Evolutionary conservation across 2,329 filamentous ascomycete species (phyloP).

Genomic region (Xylaria sp.): DNA sequence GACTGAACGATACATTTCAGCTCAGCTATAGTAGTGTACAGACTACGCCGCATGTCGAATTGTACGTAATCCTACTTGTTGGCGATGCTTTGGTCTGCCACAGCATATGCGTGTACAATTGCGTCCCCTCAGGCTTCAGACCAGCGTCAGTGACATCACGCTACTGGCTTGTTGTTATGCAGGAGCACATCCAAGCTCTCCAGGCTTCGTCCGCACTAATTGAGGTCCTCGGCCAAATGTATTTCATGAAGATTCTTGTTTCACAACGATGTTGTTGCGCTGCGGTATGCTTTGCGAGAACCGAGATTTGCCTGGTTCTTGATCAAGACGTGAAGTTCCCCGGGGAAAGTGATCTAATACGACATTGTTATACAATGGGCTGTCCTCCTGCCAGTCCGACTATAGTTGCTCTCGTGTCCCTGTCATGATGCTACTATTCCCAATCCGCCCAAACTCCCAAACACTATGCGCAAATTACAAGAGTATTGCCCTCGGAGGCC

Average conservation of each 20-base stretch:
- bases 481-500: conserved; percentile 9
- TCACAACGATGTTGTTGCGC: background rate
- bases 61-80: background rate
- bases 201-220: background rate
- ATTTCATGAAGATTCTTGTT: background rate
- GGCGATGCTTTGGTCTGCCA: background rate
- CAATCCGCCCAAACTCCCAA: conserved; percentile 27
- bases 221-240: background rate
- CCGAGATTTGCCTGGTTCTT: conserved; percentile 17
- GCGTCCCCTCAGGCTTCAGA: background rate
- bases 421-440: conserved; percentile 31
- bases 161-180: background rate
- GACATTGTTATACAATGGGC: conserved; percentile 47
- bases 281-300: conserved; percentile 1
- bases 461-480: conserved; percentile 24
- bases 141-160: background rate
- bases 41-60: conserved; percentile 1
- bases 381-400: conserved; percentile 30
- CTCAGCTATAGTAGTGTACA: background rate
- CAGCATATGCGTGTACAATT: conserved; percentile 16
- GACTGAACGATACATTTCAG: background rate
- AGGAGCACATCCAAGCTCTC: background rate
- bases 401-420: conserved; percentile 26
- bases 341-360: conserved; percentile 38
- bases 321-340: conserved; percentile 1